Evolutionary conservation across 2,329 filamentous ascomycete species (phyloP).

Genomic region (Paraphaeosphaeria sporulosa): DNA sequence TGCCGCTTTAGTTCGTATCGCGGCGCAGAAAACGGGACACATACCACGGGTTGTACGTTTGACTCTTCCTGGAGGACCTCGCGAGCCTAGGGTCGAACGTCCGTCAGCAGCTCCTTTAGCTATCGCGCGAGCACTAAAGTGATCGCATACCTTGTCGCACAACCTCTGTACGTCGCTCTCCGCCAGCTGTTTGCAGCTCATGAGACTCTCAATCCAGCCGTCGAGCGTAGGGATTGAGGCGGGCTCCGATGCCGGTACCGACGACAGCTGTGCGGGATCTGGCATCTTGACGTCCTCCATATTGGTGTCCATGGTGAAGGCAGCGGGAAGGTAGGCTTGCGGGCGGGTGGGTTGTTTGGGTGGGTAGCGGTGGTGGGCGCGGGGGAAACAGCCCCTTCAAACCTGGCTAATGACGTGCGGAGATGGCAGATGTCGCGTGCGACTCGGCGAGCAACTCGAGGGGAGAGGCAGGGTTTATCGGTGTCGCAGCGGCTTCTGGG

Average conservation of each 20-base stretch:
- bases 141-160: slow-evolving; percentile 82
- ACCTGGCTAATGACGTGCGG: slow-evolving; percentile 49
- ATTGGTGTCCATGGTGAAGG: slow-evolving; percentile 85
- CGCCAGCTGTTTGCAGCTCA: slow-evolving; percentile 97
- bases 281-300: slow-evolving; percentile 98
- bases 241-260: slow-evolving; percentile 78
- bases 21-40: slow-evolving; percentile 33
- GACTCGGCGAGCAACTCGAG: slow-evolving; percentile 12
- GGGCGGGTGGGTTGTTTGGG: slow-evolving; percentile 38
- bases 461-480: slow-evolving; percentile 7
- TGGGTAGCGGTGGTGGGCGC: slow-evolving; percentile 36
- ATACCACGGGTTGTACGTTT: slow-evolving; percentile 98
- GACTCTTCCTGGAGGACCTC: slow-evolving; percentile 98
- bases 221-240: slow-evolving; percentile 92
- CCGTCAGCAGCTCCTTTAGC: slow-evolving; percentile 20
- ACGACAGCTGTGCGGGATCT: slow-evolving; percentile 73
- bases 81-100: slow-evolving; percentile 70
- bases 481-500: slow-evolving; percentile 22
- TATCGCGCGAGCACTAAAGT: not conserved
- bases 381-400: slow-evolving; percentile 47
- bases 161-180: slow-evolving; percentile 95
- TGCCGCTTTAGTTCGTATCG: slow-evolving; percentile 25
- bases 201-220: slow-evolving; percentile 98
- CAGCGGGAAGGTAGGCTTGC: slow-evolving; percentile 27
- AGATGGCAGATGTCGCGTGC: slow-evolving; percentile 18